Conservation (phyloP, 2,329 filamentous ascomycete species). For the Emergomyces pasteurianus region DNA sequence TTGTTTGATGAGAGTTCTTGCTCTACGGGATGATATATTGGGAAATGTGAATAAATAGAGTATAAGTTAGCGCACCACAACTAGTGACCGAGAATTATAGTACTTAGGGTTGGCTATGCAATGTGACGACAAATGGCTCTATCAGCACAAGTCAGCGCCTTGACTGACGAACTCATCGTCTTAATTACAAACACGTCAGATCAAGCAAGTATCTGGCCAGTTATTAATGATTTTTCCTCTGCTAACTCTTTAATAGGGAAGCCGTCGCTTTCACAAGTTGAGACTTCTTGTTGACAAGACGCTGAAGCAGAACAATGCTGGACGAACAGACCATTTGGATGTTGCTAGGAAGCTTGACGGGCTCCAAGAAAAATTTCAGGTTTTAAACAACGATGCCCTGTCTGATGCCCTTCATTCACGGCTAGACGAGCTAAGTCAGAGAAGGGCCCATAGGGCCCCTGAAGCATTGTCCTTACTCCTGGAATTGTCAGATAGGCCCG, state of each 20-base stretch:
- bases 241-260: slow-evolving; percentile 16
- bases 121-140: slow-evolving; percentile 51
- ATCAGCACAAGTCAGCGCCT: slow-evolving; percentile 49
- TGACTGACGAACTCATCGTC: slow-evolving; percentile 61
- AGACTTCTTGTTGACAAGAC: slow-evolving; percentile 23
- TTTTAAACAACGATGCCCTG: slow-evolving; percentile 67
- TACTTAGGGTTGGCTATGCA: not conserved
- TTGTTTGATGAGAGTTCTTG: not conserved
- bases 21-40: not conserved
- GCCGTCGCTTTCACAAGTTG: slow-evolving; percentile 17
- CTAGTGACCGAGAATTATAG: not conserved
- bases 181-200: slow-evolving; percentile 45
- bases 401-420: slow-evolving; percentile 55
- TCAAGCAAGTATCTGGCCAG: slow-evolving; percentile 34
- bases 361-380: slow-evolving; percentile 73
- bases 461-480: slow-evolving; percentile 70
- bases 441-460: slow-evolving; percentile 55
- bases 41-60: not conserved
- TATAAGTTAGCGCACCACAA: too few relatives aligned
- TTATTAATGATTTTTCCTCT: not conserved
- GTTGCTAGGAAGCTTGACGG: slow-evolving; percentile 54
- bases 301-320: slow-evolving; percentile 36
- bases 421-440: slow-evolving; percentile 45
- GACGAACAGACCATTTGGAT: slow-evolving; percentile 65
- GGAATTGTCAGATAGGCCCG: slow-evolving; percentile 68